Base-by-base conservation (phyloP, 768 basidiomycete species). In the Ramaria rubella region DNA sequence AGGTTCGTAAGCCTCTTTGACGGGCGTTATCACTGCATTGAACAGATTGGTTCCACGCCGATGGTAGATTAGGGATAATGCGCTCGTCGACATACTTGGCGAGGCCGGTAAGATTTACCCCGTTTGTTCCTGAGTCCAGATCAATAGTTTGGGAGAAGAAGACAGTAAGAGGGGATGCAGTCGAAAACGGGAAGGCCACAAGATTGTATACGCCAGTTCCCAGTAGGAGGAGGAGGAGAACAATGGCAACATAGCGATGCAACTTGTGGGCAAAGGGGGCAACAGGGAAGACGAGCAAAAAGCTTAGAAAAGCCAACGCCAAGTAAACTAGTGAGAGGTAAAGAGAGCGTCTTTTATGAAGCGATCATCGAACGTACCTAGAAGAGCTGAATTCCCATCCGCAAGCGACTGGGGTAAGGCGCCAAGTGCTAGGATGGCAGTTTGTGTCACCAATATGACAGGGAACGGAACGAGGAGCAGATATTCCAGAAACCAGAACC, bases 61-160 rank as follows among this genome's bases (percentile, higher is more conserved):
- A 85, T 12, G 83, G 85, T 7, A 86, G 69, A 30, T 73, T 68
- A 0, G 77, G 72, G 17, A 83, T 60, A 52, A 85, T 70, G 40
- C 70, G 54, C 21, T 69, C 66, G 3, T 74, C 57, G 29, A 85
- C 60, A 59, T 77, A 81, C 23, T 71, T 64, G 7, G 68, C 56
- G 8, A 78, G 69, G 3, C 80, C 78, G 0, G 72, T 75, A 40
- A 67, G 59, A 15, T 61, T 50, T 31, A 64, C 65, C 24, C 63
- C 56, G 29, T 70, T 62, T 23, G 58, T 55, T 12, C 68, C 66
- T 11, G 58, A 58, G 29, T 64, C 61, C 36, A 88, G 68, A 48
- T 77, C 71, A 5, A 88, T 71, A 1, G 65, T 72, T 64, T 90
- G 89, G 49, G 76, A 75, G 75, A 90, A 91, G 68, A 75, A 87